Conservation (phyloP, 2,329 filamentous ascomycete genomes). For the Fusarium hostae region DNA sequence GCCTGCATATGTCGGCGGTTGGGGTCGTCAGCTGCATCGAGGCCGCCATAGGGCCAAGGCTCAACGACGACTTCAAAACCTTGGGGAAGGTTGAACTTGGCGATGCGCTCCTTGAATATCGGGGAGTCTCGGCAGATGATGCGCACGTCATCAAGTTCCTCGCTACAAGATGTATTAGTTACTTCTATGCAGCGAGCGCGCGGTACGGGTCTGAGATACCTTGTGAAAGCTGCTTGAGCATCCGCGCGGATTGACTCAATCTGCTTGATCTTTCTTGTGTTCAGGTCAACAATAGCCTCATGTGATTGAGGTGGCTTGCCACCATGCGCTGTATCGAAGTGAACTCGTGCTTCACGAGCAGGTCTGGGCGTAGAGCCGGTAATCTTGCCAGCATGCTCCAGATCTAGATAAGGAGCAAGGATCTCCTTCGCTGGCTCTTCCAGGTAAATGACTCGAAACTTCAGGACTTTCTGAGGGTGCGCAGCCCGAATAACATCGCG, state of each 20-base stretch:
- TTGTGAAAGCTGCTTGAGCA: background rate
- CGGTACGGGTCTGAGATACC: accelerated
- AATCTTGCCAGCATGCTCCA: background rate
- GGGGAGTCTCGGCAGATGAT: background rate
- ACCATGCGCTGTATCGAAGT: background rate
- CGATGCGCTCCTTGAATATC: background rate
- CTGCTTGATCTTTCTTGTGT: background rate
- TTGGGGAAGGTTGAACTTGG: constrained; percentile 41
- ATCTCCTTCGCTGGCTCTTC: background rate
- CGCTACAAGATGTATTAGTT: background rate
- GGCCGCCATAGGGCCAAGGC: constrained; percentile 50
- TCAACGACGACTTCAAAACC: constrained; percentile 48
- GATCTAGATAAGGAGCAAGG: accelerated
- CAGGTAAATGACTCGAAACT: background rate
- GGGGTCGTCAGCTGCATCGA: constrained; percentile 44
- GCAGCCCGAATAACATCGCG: background rate
- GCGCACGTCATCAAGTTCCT: background rate
- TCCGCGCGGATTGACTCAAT: background rate
- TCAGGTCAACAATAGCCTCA: accelerated
- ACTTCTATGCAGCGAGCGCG: no score
- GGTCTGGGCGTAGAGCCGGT: background rate
- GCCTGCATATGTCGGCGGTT: constrained; percentile 48
- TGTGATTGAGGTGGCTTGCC: background rate
- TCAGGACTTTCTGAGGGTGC: background rate
- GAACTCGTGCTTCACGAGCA: background rate